Conservation (phyloP, 129 eudicot genomes). For the Flaveria trinervia region DNA sequence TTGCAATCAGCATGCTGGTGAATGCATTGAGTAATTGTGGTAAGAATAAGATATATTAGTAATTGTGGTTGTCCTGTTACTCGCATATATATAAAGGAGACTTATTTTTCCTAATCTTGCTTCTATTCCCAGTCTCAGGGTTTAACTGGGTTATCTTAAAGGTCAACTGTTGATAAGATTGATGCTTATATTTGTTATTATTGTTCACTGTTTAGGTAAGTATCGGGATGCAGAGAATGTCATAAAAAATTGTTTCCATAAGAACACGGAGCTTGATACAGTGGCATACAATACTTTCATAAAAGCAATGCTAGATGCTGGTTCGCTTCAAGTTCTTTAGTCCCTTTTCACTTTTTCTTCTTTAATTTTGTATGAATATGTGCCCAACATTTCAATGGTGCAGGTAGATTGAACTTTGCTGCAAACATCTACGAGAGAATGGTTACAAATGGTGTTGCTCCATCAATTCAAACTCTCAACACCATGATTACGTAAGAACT, state of each 20-base stretch:
- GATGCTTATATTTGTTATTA: constrained; percentile 1
- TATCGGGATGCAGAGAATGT: constrained; percentile 61
- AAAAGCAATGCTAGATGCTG: constrained; percentile 92
- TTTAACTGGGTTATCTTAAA: too few relatives aligned
- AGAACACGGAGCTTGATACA: constrained; percentile 70
- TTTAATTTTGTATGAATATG: neutral
- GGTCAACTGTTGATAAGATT: neutral
- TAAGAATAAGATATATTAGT: constrained; percentile 35
- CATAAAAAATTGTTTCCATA: constrained; percentile 48
- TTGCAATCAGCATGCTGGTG: constrained; percentile 87
- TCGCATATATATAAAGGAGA: neutral
- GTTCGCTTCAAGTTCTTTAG: constrained; percentile 36
- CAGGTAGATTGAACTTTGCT: constrained; percentile 79
- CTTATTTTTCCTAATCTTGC: neutral
- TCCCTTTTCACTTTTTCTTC: neutral
- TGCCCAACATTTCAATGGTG: constrained; percentile 27
- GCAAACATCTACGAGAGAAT: constrained; percentile 73
- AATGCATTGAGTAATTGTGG: constrained; percentile 56
- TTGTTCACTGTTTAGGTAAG: constrained; percentile 53
- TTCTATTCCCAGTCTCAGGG: neutral
- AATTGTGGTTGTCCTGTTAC: neutral
- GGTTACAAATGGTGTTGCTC: constrained; percentile 58
- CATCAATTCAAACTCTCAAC: constrained; percentile 81
- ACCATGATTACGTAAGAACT: constrained; percentile 78
- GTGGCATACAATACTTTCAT: constrained; percentile 86